Conservation (phyloP, 352 stramenopile species). For the Globisporangium sylvaticum region DNA sequence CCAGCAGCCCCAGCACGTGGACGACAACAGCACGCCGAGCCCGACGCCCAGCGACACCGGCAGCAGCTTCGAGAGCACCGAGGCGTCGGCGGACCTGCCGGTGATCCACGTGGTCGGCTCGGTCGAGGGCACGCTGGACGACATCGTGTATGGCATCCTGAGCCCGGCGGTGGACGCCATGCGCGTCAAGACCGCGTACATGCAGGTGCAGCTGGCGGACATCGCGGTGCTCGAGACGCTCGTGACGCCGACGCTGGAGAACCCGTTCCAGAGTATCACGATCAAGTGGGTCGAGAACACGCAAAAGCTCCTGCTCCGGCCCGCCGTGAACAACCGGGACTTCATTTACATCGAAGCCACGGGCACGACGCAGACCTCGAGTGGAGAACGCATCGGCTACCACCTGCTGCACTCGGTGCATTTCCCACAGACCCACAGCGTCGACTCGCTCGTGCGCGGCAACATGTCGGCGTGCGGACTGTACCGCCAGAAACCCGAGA, state of each 20-base stretch:
- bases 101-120: constrained; percentile 31
- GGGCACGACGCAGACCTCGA: constrained; percentile 17
- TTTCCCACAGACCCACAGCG: constrained; percentile 13
- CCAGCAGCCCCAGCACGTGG: neutral
- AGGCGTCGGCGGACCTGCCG: constrained; percentile 12
- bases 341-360: constrained; percentile 31
- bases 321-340: constrained; percentile 26
- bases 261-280: constrained; percentile 30
- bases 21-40: neutral
- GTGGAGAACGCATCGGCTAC: constrained; percentile 30
- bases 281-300: constrained; percentile 37
- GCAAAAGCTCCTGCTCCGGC: constrained; percentile 23
- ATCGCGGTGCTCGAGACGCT: constrained; percentile 39
- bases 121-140: constrained; percentile 33
- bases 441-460: constrained; percentile 20
- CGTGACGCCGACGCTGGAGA: constrained; percentile 17
- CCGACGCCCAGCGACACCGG: neutral
- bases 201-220: constrained; percentile 33
- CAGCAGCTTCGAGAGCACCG: constrained; percentile 7
- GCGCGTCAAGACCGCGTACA: constrained; percentile 34
- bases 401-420: constrained; percentile 36
- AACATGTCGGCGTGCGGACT: constrained; percentile 42
- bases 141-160: constrained; percentile 34
- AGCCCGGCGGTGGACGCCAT: constrained; percentile 30
- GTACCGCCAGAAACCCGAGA: constrained; percentile 27